Conservation (phyloP, 495 filamentous ascomycete species). For the Mytilinidion resinicola region DNA sequence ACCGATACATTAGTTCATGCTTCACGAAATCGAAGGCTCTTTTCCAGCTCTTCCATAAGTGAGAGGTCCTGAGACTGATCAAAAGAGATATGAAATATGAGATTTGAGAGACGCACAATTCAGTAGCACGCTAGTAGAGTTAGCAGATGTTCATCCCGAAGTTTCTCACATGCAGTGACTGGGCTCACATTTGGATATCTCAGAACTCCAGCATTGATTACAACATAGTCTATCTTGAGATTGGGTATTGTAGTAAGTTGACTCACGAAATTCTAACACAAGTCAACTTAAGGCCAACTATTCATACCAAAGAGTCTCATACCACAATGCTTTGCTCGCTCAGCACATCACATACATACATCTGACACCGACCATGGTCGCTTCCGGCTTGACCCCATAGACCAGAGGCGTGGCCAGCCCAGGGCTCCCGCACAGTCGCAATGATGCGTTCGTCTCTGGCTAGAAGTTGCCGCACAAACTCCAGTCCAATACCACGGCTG, state of each 20-base stretch:
- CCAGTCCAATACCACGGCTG: conserved; percentile 52
- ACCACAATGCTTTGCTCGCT: conserved; percentile 47
- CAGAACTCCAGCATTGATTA: conserved; percentile 54
- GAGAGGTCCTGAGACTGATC: too few relatives aligned
- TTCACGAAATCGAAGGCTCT: not conserved
- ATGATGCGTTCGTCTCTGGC: conserved; percentile 43
- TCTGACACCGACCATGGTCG: conserved; percentile 38
- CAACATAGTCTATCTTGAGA: conserved; percentile 43
- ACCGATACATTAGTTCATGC: not conserved
- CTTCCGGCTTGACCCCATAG: conserved; percentile 40
- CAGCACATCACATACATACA: conserved; percentile 48
- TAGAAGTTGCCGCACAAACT: conserved; percentile 48
- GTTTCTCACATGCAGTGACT: not conserved
- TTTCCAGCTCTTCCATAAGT: too few relatives aligned
- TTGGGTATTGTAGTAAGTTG: conserved; percentile 30
- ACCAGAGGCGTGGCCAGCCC: conserved; percentile 34
- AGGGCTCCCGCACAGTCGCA: conserved; percentile 45
- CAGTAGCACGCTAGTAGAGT: conserved; percentile 44
- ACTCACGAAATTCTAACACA: conserved; percentile 31
- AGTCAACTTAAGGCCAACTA: conserved; percentile 3
- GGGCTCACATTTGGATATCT: conserved; percentile 49
- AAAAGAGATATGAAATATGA: not conserved
- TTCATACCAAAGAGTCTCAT: conserved; percentile 14
- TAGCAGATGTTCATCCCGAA: not conserved
- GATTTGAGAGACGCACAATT: conserved; percentile 39